phyloP scores from a whole-genome alignment of 2,329 filamentous ascomycete genomes.

The Sclerotinia glacialis region DNA sequence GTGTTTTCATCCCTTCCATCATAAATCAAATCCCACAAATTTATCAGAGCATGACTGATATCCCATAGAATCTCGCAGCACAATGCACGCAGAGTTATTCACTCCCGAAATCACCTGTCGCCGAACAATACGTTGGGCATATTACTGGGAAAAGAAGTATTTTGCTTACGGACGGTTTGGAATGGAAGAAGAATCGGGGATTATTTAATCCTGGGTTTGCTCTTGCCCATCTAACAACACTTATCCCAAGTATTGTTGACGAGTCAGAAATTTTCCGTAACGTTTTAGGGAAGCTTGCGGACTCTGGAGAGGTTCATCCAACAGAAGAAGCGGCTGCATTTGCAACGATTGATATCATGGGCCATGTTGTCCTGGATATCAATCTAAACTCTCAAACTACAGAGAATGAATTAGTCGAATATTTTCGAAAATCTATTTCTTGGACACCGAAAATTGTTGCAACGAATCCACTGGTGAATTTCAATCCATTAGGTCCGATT shows the following conservation, averaged over 20 bases:
- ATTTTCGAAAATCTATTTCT: constrained; percentile 27
- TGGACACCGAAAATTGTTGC: constrained; percentile 29
- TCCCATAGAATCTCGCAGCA: constrained; percentile 12
- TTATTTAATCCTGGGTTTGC: constrained; percentile 35
- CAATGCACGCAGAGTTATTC: constrained; percentile 21
- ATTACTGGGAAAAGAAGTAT: constrained; percentile 25
- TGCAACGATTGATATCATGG: constrained; percentile 33
- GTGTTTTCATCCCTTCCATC: neutral
- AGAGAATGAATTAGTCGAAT: constrained; percentile 28
- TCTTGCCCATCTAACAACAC: constrained; percentile 25
- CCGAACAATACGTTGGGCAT: constrained; percentile 5
- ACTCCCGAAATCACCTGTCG: neutral
- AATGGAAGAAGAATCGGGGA: constrained; percentile 32
- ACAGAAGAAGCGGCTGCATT: constrained; percentile 27
- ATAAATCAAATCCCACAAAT: neutral
- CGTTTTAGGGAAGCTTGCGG: constrained; percentile 26
- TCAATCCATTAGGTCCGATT: constrained; percentile 28
- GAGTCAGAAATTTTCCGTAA: constrained; percentile 26
- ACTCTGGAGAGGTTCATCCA: constrained; percentile 27
- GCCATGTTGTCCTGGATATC: constrained; percentile 25
- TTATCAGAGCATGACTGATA: neutral
- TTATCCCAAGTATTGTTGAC: constrained; percentile 29
- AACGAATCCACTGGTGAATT: constrained; percentile 22
- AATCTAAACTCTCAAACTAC: constrained; percentile 27
- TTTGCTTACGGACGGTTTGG: constrained; percentile 29